Evolutionary conservation across 1,284 basidiomycete genomes (phyloP).

Genomic region (Mycosarcoma mackinlayi): DNA sequence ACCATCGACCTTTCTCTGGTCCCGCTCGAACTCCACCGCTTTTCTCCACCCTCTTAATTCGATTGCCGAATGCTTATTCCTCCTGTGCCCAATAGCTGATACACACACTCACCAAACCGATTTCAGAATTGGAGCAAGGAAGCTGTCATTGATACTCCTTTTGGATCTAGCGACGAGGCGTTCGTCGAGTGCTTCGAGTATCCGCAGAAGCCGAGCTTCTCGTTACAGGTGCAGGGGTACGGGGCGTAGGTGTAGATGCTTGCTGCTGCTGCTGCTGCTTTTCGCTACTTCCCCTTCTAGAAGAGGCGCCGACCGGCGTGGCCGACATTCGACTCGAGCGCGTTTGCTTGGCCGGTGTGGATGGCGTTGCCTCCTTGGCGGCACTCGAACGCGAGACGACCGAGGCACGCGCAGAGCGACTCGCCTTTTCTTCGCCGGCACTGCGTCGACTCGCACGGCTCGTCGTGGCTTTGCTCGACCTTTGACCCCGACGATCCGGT

Average conservation of each 20-base stretch:
- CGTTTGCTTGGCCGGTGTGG: conserved; percentile 39
- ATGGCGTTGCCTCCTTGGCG: conserved; percentile 23
- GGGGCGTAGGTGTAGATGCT: conserved; percentile 23
- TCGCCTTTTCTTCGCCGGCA: conserved; percentile 2
- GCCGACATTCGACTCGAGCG: conserved; percentile 27
- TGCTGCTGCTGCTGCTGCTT: conserved; percentile 11
- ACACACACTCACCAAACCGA: no score
- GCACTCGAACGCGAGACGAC: conserved; percentile 43
- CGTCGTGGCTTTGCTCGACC: conserved; percentile 11
- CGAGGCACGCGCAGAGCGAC: conserved; percentile 33
- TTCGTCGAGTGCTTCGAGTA: conserved; percentile 32
- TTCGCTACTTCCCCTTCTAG: conserved; percentile 35
- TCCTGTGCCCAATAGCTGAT: no score
- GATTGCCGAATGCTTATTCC: no score
- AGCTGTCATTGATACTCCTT: neutral
- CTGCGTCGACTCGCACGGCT: conserved; percentile 12
- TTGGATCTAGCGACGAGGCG: conserved; percentile 32
- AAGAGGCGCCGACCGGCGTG: conserved; percentile 16
- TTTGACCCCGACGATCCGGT: conserved; percentile 8
- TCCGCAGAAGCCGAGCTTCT: conserved; percentile 36
- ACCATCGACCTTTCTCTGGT: no score
- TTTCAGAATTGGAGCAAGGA: neutral
- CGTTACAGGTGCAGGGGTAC: conserved; percentile 28
- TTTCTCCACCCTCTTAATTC: neutral
- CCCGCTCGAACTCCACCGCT: conserved; percentile 12